These are phyloP conservation scores for Hymenoscyphus linearis DNA, from an alignment of 2,329 filamentous ascomycete genomes.

Conservation along the genomic window DNA sequence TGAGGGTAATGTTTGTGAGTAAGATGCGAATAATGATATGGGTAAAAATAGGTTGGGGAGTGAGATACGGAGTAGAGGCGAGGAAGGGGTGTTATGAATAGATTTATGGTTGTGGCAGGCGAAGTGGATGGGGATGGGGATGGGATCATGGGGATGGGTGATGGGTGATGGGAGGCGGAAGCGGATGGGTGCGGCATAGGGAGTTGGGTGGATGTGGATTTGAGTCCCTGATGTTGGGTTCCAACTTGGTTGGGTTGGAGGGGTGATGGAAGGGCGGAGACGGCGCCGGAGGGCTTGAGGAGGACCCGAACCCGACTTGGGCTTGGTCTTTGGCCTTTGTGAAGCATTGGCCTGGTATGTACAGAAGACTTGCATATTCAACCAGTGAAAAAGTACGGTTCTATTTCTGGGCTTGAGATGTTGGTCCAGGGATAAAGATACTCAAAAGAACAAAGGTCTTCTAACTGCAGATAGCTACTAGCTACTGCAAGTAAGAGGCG, in stretches of 20 bases:
- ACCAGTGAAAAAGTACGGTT: background rate
- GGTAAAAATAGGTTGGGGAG: background rate
- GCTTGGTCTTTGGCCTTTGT: background rate
- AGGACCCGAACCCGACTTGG: background rate
- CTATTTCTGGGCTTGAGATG: background rate
- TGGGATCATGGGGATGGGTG: too few species aligned
- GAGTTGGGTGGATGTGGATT: background rate
- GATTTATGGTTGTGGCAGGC: too few species aligned
- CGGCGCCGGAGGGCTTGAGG: background rate
- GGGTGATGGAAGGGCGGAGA: background rate
- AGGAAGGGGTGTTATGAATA: too few species aligned
- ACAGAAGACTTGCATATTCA: background rate
- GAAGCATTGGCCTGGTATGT: constrained; percentile 1
- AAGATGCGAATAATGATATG: background rate
- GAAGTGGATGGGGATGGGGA: too few species aligned
- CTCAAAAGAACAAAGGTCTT: background rate
- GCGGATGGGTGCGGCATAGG: background rate
- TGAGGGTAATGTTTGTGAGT: constrained; percentile 3
- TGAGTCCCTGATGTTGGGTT: background rate
- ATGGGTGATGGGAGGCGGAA: background rate
- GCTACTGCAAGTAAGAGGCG: background rate
- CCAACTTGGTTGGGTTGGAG: background rate
- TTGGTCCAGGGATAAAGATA: background rate
- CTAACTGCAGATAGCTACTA: background rate
- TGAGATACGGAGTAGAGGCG: background rate